A percentile compares a stretch with the other conserved stretches of the same genome.
Evolutionary conservation across 169 alveolate genomes (phyloP).

Genomic region (Plasmodium billcollinsi): DNA sequence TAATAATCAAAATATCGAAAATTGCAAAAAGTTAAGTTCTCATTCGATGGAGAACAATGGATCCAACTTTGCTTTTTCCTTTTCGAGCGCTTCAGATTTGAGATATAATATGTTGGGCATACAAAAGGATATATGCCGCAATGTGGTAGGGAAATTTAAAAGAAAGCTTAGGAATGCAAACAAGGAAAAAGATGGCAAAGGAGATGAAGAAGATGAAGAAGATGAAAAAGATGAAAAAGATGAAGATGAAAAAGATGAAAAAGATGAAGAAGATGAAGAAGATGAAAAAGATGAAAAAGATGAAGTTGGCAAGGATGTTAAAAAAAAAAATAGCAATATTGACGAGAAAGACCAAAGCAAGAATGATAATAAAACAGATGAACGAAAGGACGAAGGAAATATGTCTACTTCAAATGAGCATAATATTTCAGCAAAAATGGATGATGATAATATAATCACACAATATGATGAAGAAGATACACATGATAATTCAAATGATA

Average conservation of each 20-base stretch:
- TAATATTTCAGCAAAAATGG: too few species aligned
- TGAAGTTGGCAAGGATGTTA: too few species aligned
- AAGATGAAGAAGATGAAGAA: not conserved
- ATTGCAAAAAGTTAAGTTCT: constrained; percentile 1
- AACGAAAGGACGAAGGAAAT: too few species aligned
- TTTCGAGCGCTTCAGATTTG: not conserved
- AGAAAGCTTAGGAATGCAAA: not conserved
- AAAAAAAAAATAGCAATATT: not conserved
- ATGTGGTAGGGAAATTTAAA: not conserved
- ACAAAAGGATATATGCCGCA: constrained; percentile 19
- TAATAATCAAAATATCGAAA: not conserved
- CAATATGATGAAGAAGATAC: too few species aligned
- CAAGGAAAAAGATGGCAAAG: not conserved
- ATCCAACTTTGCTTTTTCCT: constrained; percentile 6
- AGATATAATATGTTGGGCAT: not conserved
- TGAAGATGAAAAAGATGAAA: not conserved
- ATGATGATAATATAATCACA: too few species aligned
- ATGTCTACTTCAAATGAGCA: too few species aligned
- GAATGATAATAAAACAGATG: too few species aligned
- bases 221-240: not conserved
- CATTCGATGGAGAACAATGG: not conserved
- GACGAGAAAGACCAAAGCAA: not conserved
- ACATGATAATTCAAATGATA: too few species aligned
- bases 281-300: not conserved
- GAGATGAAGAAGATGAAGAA: not conserved